These are phyloP conservation scores for Diaporthe sp. DNA, from an alignment of 2,329 filamentous ascomycete genomes.

Conservation along the genomic window DNA sequence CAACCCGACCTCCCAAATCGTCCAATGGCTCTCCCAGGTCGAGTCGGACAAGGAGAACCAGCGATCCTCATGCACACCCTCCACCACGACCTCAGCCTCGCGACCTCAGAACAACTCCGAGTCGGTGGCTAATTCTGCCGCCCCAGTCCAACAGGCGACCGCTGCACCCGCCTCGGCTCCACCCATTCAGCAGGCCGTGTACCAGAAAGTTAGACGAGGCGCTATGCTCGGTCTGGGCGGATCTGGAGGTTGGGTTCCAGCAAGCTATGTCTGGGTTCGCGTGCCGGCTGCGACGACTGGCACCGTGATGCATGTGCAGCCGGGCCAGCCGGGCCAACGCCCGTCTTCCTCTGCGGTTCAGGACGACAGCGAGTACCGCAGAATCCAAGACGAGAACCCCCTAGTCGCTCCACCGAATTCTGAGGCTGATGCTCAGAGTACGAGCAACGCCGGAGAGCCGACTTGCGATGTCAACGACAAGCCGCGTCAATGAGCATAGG, in stretches of 20 bases:
- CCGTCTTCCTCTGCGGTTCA: neutral
- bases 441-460: neutral
- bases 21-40: neutral
- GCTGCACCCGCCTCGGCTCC: neutral
- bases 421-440: neutral
- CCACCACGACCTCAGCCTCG: neutral
- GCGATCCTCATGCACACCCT: neutral
- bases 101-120: neutral
- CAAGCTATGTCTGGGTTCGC: neutral
- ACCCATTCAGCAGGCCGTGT: neutral
- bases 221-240: neutral
- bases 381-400: neutral
- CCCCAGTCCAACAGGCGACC: neutral
- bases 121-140: neutral
- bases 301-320: neutral
- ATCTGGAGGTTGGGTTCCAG: neutral
- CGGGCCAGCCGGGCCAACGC: neutral
- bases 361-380: neutral
- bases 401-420: neutral
- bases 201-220: neutral
- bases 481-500: neutral
- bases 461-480: neutral
- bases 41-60: neutral
- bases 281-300: neutral
- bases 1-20: neutral